Evolutionary conservation across 2,329 filamentous ascomycete species (phyloP).

Genomic region (Sporothrix sp.): DNA sequence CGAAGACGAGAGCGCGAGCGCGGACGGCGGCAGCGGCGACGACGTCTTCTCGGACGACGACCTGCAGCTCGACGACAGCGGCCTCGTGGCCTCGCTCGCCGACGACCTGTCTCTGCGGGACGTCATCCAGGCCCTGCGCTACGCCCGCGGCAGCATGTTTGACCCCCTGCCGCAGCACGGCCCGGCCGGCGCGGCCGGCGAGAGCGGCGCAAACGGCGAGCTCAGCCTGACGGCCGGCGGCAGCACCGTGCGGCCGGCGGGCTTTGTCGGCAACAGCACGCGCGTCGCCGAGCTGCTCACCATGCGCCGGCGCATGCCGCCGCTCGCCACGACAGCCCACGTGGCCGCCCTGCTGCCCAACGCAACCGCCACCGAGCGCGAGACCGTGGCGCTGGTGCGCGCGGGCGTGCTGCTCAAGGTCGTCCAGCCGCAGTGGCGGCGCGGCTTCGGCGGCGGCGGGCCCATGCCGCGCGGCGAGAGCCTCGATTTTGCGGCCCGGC

Average conservation of each 20-base stretch:
- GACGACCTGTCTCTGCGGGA: constrained; percentile 49
- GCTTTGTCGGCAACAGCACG: constrained; percentile 17
- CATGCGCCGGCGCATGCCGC: constrained; percentile 49
- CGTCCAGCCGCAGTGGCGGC: constrained; percentile 46
- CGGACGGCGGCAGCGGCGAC: constrained; percentile 24
- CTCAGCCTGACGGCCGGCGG: not conserved
- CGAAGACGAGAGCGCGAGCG: constrained; percentile 18
- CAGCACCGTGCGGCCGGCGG: not conserved
- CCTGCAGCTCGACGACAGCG: constrained; percentile 46
- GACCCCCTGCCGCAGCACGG: constrained; percentile 45
- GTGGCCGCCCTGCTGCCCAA: constrained; percentile 52
- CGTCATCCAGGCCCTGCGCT: constrained; percentile 54
- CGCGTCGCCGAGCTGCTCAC: constrained; percentile 55
- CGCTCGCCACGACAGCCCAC: constrained; percentile 56
- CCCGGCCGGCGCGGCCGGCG: not conserved
- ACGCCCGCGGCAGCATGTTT: constrained; percentile 55
- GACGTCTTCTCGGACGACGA: constrained; percentile 29
- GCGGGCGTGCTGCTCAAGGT: constrained; percentile 51
- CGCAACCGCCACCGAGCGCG: constrained; percentile 56
- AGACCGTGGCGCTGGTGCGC: constrained; percentile 50
- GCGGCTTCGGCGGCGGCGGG: constrained; percentile 34
- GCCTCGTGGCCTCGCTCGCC: constrained; percentile 45
- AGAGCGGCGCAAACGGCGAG: not conserved
- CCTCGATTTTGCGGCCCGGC: constrained; percentile 34
- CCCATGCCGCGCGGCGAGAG: too few relatives aligned